phyloP scores from a whole-genome alignment of 202 grass and related monocot genomes.

The Saccharum hybrid region DNA sequence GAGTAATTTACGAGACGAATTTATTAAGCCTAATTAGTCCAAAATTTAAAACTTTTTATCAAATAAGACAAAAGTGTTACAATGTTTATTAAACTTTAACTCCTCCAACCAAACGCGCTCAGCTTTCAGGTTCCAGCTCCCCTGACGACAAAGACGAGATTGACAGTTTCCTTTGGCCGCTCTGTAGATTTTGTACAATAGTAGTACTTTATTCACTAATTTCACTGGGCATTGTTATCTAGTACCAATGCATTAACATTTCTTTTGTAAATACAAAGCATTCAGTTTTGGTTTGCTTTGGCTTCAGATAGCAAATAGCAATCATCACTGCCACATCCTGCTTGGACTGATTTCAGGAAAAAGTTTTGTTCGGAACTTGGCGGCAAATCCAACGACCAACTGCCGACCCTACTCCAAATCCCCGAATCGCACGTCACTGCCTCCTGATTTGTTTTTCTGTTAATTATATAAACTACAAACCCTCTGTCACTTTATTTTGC shows the following conservation, averaged over 20 bases:
- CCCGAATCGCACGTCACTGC: constrained; percentile 27
- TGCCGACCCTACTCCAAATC: constrained; percentile 19
- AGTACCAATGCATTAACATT: neutral
- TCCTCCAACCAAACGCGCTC: too few relatives aligned
- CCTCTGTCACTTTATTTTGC: neutral
- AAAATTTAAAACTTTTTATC: too few relatives aligned
- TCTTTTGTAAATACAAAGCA: accelerated
- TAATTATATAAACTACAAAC: neutral
- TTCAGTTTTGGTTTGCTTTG: neutral
- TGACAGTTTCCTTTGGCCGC: neutral
- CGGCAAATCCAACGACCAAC: constrained; percentile 56
- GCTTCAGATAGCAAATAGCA: neutral
- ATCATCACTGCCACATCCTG: neutral
- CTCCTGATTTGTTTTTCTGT: neutral
- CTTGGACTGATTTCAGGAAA: neutral
- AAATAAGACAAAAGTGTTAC: too few relatives aligned
- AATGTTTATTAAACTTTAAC: too few relatives aligned
- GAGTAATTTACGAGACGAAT: too few relatives aligned
- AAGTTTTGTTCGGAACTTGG: constrained; percentile 25
- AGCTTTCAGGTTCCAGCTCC: too few relatives aligned
- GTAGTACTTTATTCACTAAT: neutral
- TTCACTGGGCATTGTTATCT: neutral
- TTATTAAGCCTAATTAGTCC: too few relatives aligned
- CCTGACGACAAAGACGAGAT: neutral
- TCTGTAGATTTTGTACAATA: neutral